Base-by-base conservation (phyloP, 2,329 filamentous ascomycete species). In the Dactylonectria estremocensis region DNA sequence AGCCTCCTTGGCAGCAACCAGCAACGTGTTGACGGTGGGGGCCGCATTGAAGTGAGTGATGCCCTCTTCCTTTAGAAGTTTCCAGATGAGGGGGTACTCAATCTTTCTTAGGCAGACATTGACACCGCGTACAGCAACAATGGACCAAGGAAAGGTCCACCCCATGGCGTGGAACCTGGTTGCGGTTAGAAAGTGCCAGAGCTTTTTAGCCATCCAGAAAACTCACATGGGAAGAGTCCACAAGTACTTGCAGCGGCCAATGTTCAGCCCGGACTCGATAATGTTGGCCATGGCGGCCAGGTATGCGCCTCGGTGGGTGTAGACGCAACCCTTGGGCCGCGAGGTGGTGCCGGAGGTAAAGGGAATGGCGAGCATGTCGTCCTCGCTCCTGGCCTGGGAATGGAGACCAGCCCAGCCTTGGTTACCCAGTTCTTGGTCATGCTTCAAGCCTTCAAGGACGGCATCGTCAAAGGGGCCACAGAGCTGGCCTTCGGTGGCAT, bases 41-140 rank as follows among this genome's bases (percentile, higher is more conserved):
- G 95, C 96, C 1, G 95, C 95, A 77, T 95, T 97, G 84, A 97
- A 98, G 81, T 99, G 96, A 0, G 95, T 98, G 70, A 99, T 92
- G 7, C 89, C 86, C 80, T 98, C 93, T 59, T 94, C 89, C 77
- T 95, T 97, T 37, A 99, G 84, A 4, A 99, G 83, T 55, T 89
- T 88, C 96, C 96, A 99, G 67, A 99, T 97, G 66, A 95, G 86
- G 0, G 93, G 90, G 78, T 99, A 99, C 81, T 98, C 95, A 71
- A 99, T 94, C 84, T 97, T 98, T 68, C 96, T 89, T 18, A 99
- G 85, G 76, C 95, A 98, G 79, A 97, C 95, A 80, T 98, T 95
- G 3, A 95, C 97, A n/a, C 95, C 96, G 68, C 96, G 88, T 5
- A 96, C 95, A 1, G 95, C 94, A 11, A 94, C 97, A n/a, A 98